phyloP scores from a whole-genome alignment of 257 asterid species.

The Solanum stenotomum region DNA sequence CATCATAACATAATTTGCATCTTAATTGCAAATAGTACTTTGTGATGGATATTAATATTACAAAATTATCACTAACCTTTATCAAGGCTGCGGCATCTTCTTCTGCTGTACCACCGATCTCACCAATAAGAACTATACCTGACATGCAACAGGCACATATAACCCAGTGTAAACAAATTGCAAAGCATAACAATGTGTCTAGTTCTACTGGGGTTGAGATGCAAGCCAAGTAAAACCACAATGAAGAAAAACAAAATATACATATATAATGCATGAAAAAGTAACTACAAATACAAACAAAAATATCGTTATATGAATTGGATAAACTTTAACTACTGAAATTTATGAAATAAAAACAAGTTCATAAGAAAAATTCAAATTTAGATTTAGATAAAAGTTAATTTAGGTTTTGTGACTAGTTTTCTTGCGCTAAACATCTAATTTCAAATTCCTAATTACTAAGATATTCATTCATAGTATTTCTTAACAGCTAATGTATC shows the following conservation, averaged over 20 bases:
- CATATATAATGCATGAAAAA: neutral
- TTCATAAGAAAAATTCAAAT: neutral
- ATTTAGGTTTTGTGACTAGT: neutral
- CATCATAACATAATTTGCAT: neutral
- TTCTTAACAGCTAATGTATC: neutral
- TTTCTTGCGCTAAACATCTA: neutral
- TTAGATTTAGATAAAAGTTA: neutral
- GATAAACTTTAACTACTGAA: neutral
- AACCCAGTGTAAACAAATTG: neutral
- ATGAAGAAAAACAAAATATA: neutral
- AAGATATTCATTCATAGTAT: neutral
- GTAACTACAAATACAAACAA: neutral
- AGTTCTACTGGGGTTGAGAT: neutral
- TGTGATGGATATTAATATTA: neutral
- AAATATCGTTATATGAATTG: neutral
- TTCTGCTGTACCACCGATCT: conserved; percentile 99
- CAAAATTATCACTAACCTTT: conserved; percentile 39
- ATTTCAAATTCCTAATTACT: neutral
- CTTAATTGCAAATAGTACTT: neutral
- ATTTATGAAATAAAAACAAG: neutral
- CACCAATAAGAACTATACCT: conserved; percentile 94
- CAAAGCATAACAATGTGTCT: neutral
- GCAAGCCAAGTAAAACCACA: neutral
- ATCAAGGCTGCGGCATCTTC: conserved; percentile 96
- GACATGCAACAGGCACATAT: conserved; percentile 13